Percentiles rank a stretch among this genome's conserved stretches.
phyloP scores from a whole-genome alignment of 108 stramenopile genomes.

The Cyclotella baltica region DNA sequence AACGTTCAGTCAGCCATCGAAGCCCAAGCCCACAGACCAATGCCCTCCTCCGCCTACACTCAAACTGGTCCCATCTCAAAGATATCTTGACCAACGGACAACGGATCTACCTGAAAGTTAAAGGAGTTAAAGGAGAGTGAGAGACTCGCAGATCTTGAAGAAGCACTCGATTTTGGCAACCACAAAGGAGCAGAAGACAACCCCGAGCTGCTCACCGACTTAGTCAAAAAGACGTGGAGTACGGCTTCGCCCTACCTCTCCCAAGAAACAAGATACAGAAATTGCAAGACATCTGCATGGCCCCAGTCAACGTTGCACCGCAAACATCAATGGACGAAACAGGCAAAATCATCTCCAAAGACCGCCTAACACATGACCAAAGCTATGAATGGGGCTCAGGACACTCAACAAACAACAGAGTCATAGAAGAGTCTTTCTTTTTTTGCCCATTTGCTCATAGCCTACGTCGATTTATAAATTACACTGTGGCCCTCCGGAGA shows the following conservation, averaged over 20 bases:
- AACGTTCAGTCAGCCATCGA: background rate
- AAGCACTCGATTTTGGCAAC: too few species aligned
- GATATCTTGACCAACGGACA: background rate
- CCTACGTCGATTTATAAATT: background rate
- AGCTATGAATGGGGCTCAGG: background rate
- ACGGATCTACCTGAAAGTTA: slow-evolving; percentile 13
- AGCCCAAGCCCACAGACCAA: background rate
- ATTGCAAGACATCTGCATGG: slow-evolving; percentile 6
- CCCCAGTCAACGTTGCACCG: slow-evolving; percentile 5
- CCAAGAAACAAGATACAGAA: slow-evolving; percentile 2
- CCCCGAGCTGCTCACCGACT: background rate
- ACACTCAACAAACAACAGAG: background rate
- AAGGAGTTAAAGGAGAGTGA: background rate
- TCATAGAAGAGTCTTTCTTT: background rate
- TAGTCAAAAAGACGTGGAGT: slow-evolving; percentile 10
- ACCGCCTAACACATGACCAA: background rate
- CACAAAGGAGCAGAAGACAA: slow-evolving; percentile 24
- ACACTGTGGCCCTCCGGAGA: background rate
- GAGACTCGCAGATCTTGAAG: background rate
- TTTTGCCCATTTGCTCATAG: slow-evolving; percentile 11
- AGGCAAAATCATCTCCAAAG: slow-evolving; percentile 9
- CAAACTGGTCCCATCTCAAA: slow-evolving; percentile 14
- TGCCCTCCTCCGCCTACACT: slow-evolving; percentile 10
- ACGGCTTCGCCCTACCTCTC: slow-evolving; percentile 9
- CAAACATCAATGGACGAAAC: slow-evolving; percentile 21